phyloP scores from a whole-genome alignment of 257 asterid species.

The Datura wrightii region DNA sequence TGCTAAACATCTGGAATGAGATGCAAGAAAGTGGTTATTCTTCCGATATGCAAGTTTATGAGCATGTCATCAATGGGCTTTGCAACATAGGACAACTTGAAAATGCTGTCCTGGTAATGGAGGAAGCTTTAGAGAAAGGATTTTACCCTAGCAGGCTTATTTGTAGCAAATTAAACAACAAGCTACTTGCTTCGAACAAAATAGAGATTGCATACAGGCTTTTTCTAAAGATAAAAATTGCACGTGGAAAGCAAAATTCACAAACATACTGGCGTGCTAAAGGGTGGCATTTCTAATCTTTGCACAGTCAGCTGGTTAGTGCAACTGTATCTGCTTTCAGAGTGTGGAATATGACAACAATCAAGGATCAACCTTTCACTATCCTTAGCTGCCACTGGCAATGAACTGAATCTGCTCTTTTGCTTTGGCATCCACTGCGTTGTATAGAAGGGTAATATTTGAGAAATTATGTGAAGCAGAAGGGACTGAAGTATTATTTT shows the following conservation, averaged over 20 bases:
- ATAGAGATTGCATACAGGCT: constrained; percentile 78
- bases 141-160: constrained; percentile 73
- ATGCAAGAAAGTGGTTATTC: constrained; percentile 79
- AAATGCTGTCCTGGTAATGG: constrained; percentile 72
- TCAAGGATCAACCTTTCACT: background rate
- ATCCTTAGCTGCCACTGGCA: background rate
- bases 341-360: background rate
- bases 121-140: constrained; percentile 69
- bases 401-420: constrained; percentile 11
- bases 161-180: constrained; percentile 80
- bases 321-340: constrained; percentile 19
- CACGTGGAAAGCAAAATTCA: constrained; percentile 74
- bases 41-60: constrained; percentile 78
- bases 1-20: constrained; percentile 74
- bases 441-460: background rate
- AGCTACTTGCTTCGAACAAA: constrained; percentile 67
- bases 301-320: background rate
- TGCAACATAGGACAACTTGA: constrained; percentile 85
- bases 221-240: constrained; percentile 64
- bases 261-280: constrained; percentile 80
- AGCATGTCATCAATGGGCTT: constrained; percentile 72
- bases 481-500: background rate
- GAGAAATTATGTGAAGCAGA: constrained; percentile 10
- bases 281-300: constrained; percentile 84
- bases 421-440: background rate